A percentile compares a stretch with the other conserved stretches of the same genome.
phyloP scores from a whole-genome alignment of 768 basidiomycete genomes.

The Boletus vermiculosoides region DNA sequence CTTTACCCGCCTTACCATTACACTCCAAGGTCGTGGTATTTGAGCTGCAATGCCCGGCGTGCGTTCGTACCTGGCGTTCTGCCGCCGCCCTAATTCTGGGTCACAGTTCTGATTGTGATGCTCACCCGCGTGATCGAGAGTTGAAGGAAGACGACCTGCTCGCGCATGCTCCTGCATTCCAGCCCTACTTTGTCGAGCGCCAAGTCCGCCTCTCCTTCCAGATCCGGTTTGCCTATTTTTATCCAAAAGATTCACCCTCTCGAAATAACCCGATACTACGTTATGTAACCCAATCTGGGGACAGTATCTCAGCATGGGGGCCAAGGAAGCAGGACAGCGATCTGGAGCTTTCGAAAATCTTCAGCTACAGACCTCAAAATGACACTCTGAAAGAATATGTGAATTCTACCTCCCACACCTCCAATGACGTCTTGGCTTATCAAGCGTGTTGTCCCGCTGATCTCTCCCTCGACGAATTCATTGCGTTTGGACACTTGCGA shows the following conservation, averaged over 20 bases:
- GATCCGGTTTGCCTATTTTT: not conserved
- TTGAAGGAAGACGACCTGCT: not conserved
- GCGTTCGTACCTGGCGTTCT: constrained; percentile 40
- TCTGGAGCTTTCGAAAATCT: no score
- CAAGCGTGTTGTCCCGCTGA: not conserved
- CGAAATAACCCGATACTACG: not conserved
- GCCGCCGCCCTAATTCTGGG: constrained; percentile 33
- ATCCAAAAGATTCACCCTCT: no score
- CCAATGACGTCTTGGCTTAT: not conserved
- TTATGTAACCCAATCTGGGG: not conserved
- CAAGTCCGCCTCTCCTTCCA: not conserved
- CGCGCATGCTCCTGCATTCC: constrained; percentile 28
- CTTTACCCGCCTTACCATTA: constrained; percentile 41
- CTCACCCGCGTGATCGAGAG: no score
- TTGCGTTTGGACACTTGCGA: not conserved
- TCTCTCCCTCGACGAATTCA: not conserved
- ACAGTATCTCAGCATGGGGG: no score
- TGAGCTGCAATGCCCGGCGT: constrained; percentile 37
- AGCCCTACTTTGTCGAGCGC: not conserved
- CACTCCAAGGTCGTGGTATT: constrained; percentile 34
- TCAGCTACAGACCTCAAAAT: no score
- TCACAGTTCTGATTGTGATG: constrained; percentile 1
- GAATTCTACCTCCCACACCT: not conserved
- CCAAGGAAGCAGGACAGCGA: no score
- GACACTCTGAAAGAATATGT: no score